phyloP scores from a whole-genome alignment of 805 yeast genomes.

The Yamadazyma insecticola region DNA sequence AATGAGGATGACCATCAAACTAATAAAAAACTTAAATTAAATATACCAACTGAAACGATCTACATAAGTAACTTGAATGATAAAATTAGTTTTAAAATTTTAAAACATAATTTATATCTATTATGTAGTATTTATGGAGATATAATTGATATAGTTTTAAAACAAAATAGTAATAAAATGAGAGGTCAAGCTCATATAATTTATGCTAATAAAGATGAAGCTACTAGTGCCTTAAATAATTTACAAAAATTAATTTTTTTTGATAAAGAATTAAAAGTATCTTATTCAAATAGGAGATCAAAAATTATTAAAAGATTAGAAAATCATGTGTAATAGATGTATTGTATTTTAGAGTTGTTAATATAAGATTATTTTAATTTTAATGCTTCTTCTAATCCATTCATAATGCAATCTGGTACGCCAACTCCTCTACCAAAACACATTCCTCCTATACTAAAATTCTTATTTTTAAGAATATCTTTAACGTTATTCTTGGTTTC shows the following conservation, averaged over 20 bases:
- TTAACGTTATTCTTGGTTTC: slow-evolving; percentile 32
- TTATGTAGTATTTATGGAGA: slow-evolving; percentile 64
- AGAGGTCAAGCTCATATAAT: slow-evolving; percentile 69
- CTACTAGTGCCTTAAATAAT: slow-evolving; percentile 46
- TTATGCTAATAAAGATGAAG: slow-evolving; percentile 44
- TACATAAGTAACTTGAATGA: slow-evolving; percentile 60
- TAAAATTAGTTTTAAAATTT: slow-evolving; percentile 38
- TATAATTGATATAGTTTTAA: slow-evolving; percentile 46
- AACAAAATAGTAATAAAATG: slow-evolving; percentile 33
- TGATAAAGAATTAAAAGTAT: slow-evolving; percentile 45
- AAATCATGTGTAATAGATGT: background rate
- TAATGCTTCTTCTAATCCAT: slow-evolving; percentile 55
- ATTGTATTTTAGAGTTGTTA: background rate
- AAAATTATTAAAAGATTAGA: slow-evolving; percentile 13
- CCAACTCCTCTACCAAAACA: slow-evolving; percentile 75
- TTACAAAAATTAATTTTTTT: slow-evolving; percentile 48
- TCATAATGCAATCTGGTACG: slow-evolving; percentile 79
- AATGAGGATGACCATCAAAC: slow-evolving; percentile 1
- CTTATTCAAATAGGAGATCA: slow-evolving; percentile 28
- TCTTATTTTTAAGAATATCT: slow-evolving; percentile 29
- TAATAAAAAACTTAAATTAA: slow-evolving; percentile 2
- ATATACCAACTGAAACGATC: slow-evolving; percentile 36
- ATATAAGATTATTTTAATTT: slow-evolving; percentile 1
- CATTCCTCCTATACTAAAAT: slow-evolving; percentile 71
- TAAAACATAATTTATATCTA: slow-evolving; percentile 53